Conservation (phyloP, 345 rosid species). For the Camelina sativa region DNA sequence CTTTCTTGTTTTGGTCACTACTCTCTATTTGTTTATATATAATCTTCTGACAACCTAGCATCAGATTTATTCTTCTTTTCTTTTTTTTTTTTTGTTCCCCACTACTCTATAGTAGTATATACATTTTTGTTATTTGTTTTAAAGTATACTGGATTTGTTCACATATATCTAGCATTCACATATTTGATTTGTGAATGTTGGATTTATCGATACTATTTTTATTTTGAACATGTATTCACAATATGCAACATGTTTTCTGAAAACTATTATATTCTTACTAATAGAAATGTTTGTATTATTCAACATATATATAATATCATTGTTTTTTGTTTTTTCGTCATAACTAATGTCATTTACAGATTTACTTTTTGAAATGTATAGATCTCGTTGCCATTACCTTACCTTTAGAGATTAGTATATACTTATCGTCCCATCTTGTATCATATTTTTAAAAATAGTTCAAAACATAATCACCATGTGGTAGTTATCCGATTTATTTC, state of each 20-base stretch:
- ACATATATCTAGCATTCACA: neutral
- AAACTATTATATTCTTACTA: neutral
- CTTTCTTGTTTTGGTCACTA: slow-evolving; percentile 36
- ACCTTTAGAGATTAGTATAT: slow-evolving; percentile 42
- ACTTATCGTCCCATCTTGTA: slow-evolving; percentile 36
- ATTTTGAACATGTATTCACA: neutral
- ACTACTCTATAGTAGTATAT: neutral
- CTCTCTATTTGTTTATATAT: neutral
- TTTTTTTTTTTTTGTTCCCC: neutral
- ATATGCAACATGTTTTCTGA: neutral
- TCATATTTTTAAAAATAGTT: slow-evolving; percentile 13
- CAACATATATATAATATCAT: neutral
- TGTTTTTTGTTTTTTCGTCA: too few relatives aligned
- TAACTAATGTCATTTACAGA: too few relatives aligned
- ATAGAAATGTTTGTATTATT: neutral
- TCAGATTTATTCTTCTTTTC: neutral
- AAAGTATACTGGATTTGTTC: slow-evolving; percentile 7
- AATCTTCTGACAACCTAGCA: neutral
- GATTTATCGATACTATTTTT: neutral
- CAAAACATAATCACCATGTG: slow-evolving; percentile 39
- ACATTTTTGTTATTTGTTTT: slow-evolving; percentile 29
- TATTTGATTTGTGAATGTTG: slow-evolving; percentile 16
- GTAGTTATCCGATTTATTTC: slow-evolving; percentile 14
- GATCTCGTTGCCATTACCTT: slow-evolving; percentile 29
- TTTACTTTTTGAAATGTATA: neutral